Conservation (phyloP, 2,329 filamentous ascomycete genomes). For the Fusarium luffae region DNA sequence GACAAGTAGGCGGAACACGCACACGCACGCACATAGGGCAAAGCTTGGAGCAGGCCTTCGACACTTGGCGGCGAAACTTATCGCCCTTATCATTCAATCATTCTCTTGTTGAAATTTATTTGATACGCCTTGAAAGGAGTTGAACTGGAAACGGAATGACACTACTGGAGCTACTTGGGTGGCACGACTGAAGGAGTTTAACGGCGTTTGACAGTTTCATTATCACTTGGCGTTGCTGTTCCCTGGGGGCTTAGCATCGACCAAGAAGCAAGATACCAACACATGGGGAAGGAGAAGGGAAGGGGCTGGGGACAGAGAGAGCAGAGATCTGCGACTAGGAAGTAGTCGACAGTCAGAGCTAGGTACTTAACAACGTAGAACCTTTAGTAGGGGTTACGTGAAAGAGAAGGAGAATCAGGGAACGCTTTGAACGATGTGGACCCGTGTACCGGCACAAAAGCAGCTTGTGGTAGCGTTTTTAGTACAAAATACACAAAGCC, state of each 20-base stretch:
- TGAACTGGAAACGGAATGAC: conserved; percentile 29
- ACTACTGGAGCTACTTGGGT: conserved; percentile 36
- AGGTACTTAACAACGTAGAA: background rate
- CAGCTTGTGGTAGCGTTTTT: conserved; percentile 42
- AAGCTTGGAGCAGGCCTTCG: conserved; percentile 30
- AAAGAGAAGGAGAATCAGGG: conserved; percentile 21
- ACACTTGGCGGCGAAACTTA: conserved; percentile 19
- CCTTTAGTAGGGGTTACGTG: conserved; percentile 17
- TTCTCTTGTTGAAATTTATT: conserved; percentile 27
- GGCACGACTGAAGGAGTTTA: conserved; percentile 45
- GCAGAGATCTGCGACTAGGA: conserved; percentile 35
- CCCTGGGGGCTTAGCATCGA: conserved; percentile 40
- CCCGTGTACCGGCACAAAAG: conserved; percentile 37
- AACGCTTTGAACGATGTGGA: conserved; percentile 28
- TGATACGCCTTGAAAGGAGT: conserved; percentile 35
- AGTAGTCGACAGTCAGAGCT: conserved; percentile 11
- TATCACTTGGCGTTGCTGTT: conserved; percentile 40
- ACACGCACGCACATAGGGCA: conserved; percentile 4
- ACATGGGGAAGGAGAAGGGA: conserved; percentile 34
- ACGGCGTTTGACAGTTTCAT: conserved; percentile 43
- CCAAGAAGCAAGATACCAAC: conserved; percentile 46
- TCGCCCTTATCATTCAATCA: conserved; percentile 29
- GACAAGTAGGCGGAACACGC: conserved; percentile 25
- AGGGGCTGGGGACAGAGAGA: conserved; percentile 16
- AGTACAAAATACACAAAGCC: conserved; percentile 40